A percentile compares a stretch with the other conserved stretches of the same genome.
phyloP scores from a whole-genome alignment of 768 basidiomycete species.

The Phlebiopsis flavidoalba region DNA sequence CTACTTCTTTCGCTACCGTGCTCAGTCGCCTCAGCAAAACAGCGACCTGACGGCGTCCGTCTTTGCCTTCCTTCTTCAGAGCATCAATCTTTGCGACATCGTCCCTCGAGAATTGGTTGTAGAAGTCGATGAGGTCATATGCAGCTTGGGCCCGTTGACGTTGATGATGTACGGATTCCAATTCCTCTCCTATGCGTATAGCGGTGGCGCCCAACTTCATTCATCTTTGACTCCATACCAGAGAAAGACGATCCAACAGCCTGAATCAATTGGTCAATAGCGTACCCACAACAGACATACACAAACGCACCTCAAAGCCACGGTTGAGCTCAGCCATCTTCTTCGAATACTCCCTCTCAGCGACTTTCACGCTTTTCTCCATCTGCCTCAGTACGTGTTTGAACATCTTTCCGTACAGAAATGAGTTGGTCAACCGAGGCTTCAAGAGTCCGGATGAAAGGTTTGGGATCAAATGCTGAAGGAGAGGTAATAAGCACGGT shows the following conservation, averaged over 20 bases:
- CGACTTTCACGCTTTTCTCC: conserved; percentile 83
- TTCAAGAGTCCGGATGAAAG: conserved; percentile 91
- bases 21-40: conserved; percentile 80
- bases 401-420: conserved; percentile 83
- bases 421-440: conserved; percentile 86
- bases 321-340: conserved; percentile 90
- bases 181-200: conserved; percentile 92
- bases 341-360: conserved; percentile 92
- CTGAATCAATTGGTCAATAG: conserved; percentile 33
- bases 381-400: conserved; percentile 85
- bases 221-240: conserved; percentile 88
- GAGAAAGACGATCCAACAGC: conserved; percentile 83
- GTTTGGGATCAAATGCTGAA: conserved; percentile 88
- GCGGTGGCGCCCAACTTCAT: conserved; percentile 91
- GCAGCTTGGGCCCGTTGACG: conserved; percentile 92
- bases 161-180: conserved; percentile 90
- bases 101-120: conserved; percentile 84
- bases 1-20: conserved; percentile 90
- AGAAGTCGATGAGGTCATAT: conserved; percentile 88
- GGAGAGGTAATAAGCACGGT: not conserved
- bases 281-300: not conserved
- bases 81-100: conserved; percentile 73
- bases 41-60: conserved; percentile 85
- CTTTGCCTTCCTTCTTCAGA: conserved; percentile 81
- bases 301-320: conserved; percentile 74